Base-by-base conservation (phyloP, 805 yeast species). In the Lipomyces mesembrius region DNA sequence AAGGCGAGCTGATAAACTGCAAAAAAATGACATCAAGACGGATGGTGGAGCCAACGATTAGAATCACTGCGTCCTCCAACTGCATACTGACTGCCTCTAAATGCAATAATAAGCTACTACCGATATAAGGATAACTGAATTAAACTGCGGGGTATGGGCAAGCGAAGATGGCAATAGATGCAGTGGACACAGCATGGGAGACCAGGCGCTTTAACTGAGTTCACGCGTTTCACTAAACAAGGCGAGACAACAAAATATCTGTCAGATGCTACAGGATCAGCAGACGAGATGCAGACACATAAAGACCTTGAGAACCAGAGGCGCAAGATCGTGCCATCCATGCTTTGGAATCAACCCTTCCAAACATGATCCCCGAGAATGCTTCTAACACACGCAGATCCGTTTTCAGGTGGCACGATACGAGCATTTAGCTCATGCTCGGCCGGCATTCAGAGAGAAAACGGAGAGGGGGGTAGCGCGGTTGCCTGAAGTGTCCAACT, bases 1-100 rank as follows among this genome's bases (percentile, higher is more conserved):
- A 67, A 56, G 35, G 43, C 11, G 70, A 57, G 17, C 63, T 58
- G 20, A 64, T 55, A 2, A 67, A 68, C 63, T 67, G 70, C 56
- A 67, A 65, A 61, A 67, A 37, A 35, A 67, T 59, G 52, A 67
- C 64, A 53, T 67, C 70, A 25, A 67, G 68, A 35, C 63, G 67
- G 20, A 34, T 35, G 54, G 69, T 63, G 14, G 69, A 60, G 57
- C 69, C 70, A 35, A 60, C 63, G 11, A 67, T 29, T 39, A 67
- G 61, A 11, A 64, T 68, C 9, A 64, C 68, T 5, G 70, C 65
- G 61, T 63, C 64, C 35, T 64, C 59, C 53, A 64, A 63, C 59
- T 60, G 32, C 58, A 43, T 62, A 39, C 25, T 53, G 25, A 29
- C 32, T 17, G 35, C 20, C 43, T 9, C 25, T 12, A 37, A 37